Evolutionary conservation across 495 filamentous ascomycete genomes (phyloP).

Genomic region (Cercophora scortea): DNA sequence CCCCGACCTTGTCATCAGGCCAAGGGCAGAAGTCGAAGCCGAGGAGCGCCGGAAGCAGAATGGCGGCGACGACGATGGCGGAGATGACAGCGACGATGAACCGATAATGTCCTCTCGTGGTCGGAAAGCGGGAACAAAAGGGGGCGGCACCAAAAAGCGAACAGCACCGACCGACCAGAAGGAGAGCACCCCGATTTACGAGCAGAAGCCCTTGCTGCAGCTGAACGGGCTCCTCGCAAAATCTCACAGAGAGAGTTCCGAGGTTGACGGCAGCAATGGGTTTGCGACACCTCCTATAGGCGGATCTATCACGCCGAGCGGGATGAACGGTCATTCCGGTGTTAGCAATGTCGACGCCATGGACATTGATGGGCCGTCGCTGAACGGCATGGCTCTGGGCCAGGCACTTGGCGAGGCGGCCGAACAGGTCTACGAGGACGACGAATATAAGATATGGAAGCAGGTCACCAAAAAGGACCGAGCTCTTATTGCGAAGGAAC

Average conservation of each 20-base stretch:
- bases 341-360: conserved; percentile 69
- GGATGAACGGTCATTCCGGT: conserved; percentile 57
- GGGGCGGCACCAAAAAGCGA: conserved; percentile 67
- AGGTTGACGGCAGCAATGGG: conserved; percentile 66
- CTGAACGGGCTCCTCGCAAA: conserved; percentile 45
- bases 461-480: conserved; percentile 96
- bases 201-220: conserved; percentile 50
- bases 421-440: conserved; percentile 57
- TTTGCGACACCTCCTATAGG: conserved; percentile 75
- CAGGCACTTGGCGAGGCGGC: conserved; percentile 45
- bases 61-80: conserved; percentile 69
- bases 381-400: conserved; percentile 51
- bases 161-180: conserved; percentile 70
- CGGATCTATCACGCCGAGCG: conserved; percentile 68
- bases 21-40: conserved; percentile 91
- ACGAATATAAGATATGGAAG: conserved; percentile 96
- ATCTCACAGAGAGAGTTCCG: conserved; percentile 40
- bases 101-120: conserved; percentile 97
- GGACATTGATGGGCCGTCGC: conserved; percentile 68
- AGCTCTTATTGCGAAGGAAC: conserved; percentile 69
- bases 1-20: conserved; percentile 80
- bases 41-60: conserved; percentile 82
- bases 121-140: conserved; percentile 73
- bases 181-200: conserved; percentile 68
- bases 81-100: conserved; percentile 92